A percentile compares a stretch with the other conserved stretches of the same genome.
Conservation (phyloP, 768 basidiomycete genomes). For the Suillus paluster region DNA sequence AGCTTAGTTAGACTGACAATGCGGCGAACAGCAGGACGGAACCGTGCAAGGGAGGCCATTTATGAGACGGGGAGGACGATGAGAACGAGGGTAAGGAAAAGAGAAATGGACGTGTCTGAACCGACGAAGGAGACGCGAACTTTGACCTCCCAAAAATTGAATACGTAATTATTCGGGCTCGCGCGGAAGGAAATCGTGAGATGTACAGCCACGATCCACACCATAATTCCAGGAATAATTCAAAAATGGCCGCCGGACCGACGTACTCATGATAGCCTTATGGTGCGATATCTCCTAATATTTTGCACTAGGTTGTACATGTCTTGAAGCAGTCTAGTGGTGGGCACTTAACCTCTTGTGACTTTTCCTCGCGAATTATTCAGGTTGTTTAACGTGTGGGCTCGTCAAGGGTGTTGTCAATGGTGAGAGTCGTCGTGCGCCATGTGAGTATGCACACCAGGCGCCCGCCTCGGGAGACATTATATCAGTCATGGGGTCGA, state of each 20-base stretch:
- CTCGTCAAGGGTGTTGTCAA: not conserved
- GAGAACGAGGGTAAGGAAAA: conserved; percentile 1
- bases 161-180: conserved; percentile 28
- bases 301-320: not conserved
- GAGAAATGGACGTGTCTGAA: conserved; percentile 6
- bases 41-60: conserved; percentile 37
- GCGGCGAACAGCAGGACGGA: conserved; percentile 34
- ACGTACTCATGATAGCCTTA: not conserved
- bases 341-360: not conserved
- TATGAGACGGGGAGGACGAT: conserved; percentile 9
- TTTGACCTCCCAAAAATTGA: conserved; percentile 23
- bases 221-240: not conserved
- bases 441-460: conserved; percentile 1
- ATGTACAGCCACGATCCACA: conserved; percentile 32
- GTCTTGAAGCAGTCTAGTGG: not conserved
- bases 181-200: conserved; percentile 24
- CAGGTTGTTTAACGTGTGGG: not conserved
- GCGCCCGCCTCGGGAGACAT: not conserved
- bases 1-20: conserved; percentile 21
- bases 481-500: not conserved
- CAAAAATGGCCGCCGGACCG: not conserved
- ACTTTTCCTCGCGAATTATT: not conserved
- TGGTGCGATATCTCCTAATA: not conserved
- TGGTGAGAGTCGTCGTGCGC: not conserved
- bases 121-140: conserved; percentile 6